These are phyloP conservation scores for Sanguinoderma infundibulare DNA, from an alignment of 1,284 basidiomycete genomes.

Conservation along the genomic window DNA sequence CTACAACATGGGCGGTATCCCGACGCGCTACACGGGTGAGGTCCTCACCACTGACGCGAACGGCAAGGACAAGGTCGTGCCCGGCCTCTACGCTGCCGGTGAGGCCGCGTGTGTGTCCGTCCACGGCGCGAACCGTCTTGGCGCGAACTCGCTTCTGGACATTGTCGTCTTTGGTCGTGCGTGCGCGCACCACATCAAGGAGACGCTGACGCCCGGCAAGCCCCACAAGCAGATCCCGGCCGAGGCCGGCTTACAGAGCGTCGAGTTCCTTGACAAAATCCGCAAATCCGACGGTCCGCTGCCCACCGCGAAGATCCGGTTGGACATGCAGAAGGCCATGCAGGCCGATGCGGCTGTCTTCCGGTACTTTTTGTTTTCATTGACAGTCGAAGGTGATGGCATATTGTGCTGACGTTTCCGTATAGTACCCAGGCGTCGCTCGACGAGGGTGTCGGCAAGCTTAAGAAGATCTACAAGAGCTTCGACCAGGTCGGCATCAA, in stretches of 20 bases:
- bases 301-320: slow-evolving; percentile 88
- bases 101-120: slow-evolving; percentile 99
- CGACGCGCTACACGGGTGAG: slow-evolving; percentile 98
- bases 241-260: slow-evolving; percentile 85
- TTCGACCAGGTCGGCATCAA: slow-evolving; percentile 94
- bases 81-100: slow-evolving; percentile 97
- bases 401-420: not conserved
- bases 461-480: slow-evolving; percentile 85
- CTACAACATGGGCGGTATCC: slow-evolving; percentile 99
- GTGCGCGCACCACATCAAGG: slow-evolving; percentile 97
- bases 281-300: slow-evolving; percentile 84
- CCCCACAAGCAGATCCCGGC: slow-evolving; percentile 91
- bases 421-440: slow-evolving; percentile 86
- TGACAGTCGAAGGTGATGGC: not conserved
- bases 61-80: slow-evolving; percentile 94
- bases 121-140: slow-evolving; percentile 99
- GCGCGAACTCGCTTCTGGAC: slow-evolving; percentile 98
- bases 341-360: slow-evolving; percentile 93
- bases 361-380: slow-evolving; percentile 48
- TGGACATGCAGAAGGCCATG: slow-evolving; percentile 99
- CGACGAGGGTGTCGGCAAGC: slow-evolving; percentile 91
- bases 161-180: slow-evolving; percentile 99
- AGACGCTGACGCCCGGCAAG: slow-evolving; percentile 88
- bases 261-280: slow-evolving; percentile 92
- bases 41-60: slow-evolving; percentile 86